phyloP scores from a whole-genome alignment of 169 alveolate species.

The Blepharisma undulans region DNA sequence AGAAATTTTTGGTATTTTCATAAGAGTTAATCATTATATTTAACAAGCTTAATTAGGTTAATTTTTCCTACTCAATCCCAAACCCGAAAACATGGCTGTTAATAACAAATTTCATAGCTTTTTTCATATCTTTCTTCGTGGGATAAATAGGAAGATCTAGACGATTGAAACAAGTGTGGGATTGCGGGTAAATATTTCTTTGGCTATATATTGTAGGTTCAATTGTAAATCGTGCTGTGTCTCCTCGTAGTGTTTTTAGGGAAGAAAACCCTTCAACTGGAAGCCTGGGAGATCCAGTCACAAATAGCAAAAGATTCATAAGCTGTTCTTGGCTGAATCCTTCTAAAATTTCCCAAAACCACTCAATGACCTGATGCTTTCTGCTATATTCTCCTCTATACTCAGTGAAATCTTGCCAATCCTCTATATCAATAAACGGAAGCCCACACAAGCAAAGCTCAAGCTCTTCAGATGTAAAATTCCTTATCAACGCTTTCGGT shows the following conservation, averaged over 20 bases:
- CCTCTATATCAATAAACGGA: conserved; percentile 72
- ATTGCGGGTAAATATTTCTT: conserved; percentile 57
- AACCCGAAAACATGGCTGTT: conserved; percentile 67
- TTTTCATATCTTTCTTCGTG: conserved; percentile 52
- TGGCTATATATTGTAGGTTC: conserved; percentile 46
- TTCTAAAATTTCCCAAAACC: conserved; percentile 82
- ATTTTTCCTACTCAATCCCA: conserved; percentile 66
- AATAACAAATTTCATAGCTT: conserved; percentile 58
- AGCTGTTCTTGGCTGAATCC: conserved; percentile 51
- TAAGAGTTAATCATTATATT: not conserved
- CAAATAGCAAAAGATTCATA: conserved; percentile 65
- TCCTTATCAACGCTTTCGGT: conserved; percentile 52
- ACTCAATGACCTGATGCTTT: conserved; percentile 58
- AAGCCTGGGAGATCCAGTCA: conserved; percentile 77
- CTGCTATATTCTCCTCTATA: conserved; percentile 68
- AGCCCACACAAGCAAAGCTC: conserved; percentile 69
- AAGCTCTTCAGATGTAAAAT: conserved; percentile 69
- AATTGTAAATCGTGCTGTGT: conserved; percentile 63
- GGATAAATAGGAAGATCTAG: conserved; percentile 73
- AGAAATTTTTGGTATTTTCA: not conserved
- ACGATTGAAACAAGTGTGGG: conserved; percentile 86
- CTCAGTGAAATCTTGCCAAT: conserved; percentile 70
- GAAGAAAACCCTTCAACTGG: conserved; percentile 77
- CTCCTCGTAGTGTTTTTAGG: conserved; percentile 78
- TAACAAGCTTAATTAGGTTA: not conserved